Conservation (phyloP, 148 eudicot genomes). For the Heliosperma pusillum region DNA sequence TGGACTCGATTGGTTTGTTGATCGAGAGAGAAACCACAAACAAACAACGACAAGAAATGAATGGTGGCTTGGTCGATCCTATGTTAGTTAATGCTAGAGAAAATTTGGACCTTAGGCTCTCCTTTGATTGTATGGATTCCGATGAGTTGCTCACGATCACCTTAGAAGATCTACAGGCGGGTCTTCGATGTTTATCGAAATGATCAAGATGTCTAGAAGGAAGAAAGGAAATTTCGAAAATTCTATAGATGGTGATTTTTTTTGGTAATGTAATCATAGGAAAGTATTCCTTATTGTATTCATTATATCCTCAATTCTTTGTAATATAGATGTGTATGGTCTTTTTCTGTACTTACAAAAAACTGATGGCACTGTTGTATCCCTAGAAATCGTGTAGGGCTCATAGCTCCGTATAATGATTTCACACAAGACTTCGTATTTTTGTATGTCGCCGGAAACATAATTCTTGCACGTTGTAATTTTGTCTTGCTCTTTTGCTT, state of each 20-base stretch:
- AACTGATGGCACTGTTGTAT: no score
- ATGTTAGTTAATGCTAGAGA: slow-evolving; percentile 91
- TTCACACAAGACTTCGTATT: not conserved
- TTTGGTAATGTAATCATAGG: not conserved
- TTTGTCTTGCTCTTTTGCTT: no score
- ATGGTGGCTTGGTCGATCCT: slow-evolving; percentile 89
- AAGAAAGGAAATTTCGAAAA: not conserved
- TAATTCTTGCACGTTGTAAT: no score
- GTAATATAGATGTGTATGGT: slow-evolving; percentile 15
- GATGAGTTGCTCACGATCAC: slow-evolving; percentile 84
- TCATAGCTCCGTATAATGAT: not conserved
- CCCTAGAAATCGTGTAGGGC: not conserved
- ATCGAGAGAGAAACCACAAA: slow-evolving; percentile 77
- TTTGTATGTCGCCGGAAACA: no score
- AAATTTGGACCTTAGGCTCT: slow-evolving; percentile 79
- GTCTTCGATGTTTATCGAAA: slow-evolving; percentile 50
- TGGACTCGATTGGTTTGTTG: slow-evolving; percentile 53
- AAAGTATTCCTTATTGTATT: slow-evolving; percentile 3
- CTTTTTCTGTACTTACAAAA: not conserved
- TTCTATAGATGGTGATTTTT: slow-evolving; percentile 2
- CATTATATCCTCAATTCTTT: slow-evolving; percentile 22
- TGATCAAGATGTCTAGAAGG: slow-evolving; percentile 17
- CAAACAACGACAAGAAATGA: slow-evolving; percentile 80
- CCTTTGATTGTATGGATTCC: slow-evolving; percentile 78
- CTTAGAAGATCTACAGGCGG: slow-evolving; percentile 68